Evolutionary conservation across 2,329 filamentous ascomycete genomes (phyloP), one percentile per base, ranked within the genome.

Genomic region (Penicillium brasilianum): DNA sequence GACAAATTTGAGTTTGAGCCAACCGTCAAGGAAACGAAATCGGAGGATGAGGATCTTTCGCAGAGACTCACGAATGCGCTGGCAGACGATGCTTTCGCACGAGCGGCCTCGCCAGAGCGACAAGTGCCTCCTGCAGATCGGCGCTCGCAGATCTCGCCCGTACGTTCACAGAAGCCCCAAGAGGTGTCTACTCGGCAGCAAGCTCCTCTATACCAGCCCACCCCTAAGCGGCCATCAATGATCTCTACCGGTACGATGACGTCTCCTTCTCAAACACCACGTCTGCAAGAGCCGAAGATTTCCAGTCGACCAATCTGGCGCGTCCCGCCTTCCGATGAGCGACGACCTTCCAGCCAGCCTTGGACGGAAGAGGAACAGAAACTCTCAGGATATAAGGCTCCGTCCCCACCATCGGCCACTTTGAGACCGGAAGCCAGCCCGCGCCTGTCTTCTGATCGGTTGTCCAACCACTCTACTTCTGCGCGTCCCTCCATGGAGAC

Each of bases 241-340:
- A 84, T 88, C 9, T 90, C 88, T 10, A 89, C 87, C 58, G 93
- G 92, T 13, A 96, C 92, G 0, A 94, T 95, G 88, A 96, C 93
- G 5, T 82, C 82, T 43, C 78, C 81, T 16, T 77, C 81, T 5
- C 75, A 78, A 18, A 79, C 83, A 28, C 78, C 80, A 25, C 71
- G 71, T 13, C 34, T 71, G 43, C 64, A 56, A 34, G 73, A 76
- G 32, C 65, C 61, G 18, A 71, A 73, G 46, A 37, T 74, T 18
- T 58, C 74, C 16, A 73, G 66, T 59, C 76, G 76, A 18, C 76
- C 85, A 2, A 82, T 87, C 39, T 85, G 84, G 77, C 82, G 82
- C 52, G 84, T 88, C 14, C 83, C 85, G 2, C 72, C 81, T 4
- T 66, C 77, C 20, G 72, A 76, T n/a, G 67, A 74, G 54, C 79